Evolutionary conservation across 805 yeast genomes (phyloP), one percentile per base, ranked within the genome.

Genomic region (Limtongozyma cylindracea): DNA sequence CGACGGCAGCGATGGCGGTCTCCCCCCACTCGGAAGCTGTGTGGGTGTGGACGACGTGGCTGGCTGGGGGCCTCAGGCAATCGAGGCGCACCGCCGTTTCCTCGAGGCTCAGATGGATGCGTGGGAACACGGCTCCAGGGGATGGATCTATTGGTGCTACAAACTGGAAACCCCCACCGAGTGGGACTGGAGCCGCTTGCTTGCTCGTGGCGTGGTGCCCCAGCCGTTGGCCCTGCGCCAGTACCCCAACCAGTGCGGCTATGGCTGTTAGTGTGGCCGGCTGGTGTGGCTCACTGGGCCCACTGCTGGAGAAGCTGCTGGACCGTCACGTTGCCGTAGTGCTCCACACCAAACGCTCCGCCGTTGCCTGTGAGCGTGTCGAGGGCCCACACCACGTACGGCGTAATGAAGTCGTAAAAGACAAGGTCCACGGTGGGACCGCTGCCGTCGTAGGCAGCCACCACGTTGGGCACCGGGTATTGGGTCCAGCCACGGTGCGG

Each of bases 381-480:
- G 16, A 51, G 28, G 0, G 54, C 57, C 29, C 38, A 32, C 6
- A 36, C 11, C 9, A 52, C 30, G 23, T 49, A 45, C n/a, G 41
- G 33, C 5, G 43, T 31, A 17, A 84, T 59, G 38, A 80, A 88
- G 32, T 69, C 73, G 39, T 76, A 72, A 40, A 70, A 82, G 0
- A 84, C 63, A 14, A 82, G 56, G 34, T 78, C 82, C 5, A 73
- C 66, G 6, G 5, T 13, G 2, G 35, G 23, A 3, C 43, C 41
- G 4, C 35, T 35, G 5, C 32, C 39, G 23, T 42, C 60, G 25
- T 36, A 42, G 1, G 72, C 46, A 31, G 62, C 71, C 13, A 84
- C 62, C 8, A 76, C 91, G 34, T 78, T 82, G 7, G 96, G 94
- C 3, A 78, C 51, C 6, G 54, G 58, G 39, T 57, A 69, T 25